Evolutionary conservation across 352 stramenopile species (phyloP), one percentile per base, ranked within the genome.

Genomic region (Globisporangium iwayamae): DNA sequence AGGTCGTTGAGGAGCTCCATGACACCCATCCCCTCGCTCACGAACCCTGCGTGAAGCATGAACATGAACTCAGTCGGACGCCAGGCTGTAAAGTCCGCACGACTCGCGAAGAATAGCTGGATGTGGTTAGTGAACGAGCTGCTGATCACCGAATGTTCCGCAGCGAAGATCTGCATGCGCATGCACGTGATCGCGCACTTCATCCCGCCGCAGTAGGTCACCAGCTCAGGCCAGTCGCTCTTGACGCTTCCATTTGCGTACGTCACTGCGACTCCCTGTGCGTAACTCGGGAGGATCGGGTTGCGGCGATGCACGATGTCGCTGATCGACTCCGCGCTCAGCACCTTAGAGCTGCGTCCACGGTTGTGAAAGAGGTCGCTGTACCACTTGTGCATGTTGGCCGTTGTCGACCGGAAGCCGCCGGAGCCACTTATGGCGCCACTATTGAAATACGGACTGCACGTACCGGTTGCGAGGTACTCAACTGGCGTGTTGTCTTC

Each of bases 301-400:
- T 86, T 86, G 14, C 69, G 69, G 41, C 66, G 72, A 30, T 70
- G 59, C 18, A 89, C 46, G 39, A 89, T 76, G 54, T 75, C 64
- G 9, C 60, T 63, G 36, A 89, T 74, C 30, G 79, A 87, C 18
- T 56, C 62, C 4, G 51, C 38, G 10, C 59, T 69, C 18, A 89
- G 66, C 10, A 89, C 60, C 52, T 76, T 85, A 5, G 77, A 89
- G 2, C 71, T 54, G 4, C 39, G 58, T 0, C 77, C 79, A 11
- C 63, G 71, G 5, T 67, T 64, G 43, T 78, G 66, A 32, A 89
- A 86, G 4, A 89, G 68, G 50, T 89, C 79, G 16, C 63, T 62
- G 62, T 81, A 89, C 56, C 82, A 71, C 46, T 69, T 71, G 56
- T 86, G 70, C 75, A 87, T 87, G 53, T 87, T 77, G 9, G 72